These are phyloP conservation scores for Xylariales sp. DNA, from an alignment of 2,329 filamentous ascomycete genomes.

Conservation along the genomic window DNA sequence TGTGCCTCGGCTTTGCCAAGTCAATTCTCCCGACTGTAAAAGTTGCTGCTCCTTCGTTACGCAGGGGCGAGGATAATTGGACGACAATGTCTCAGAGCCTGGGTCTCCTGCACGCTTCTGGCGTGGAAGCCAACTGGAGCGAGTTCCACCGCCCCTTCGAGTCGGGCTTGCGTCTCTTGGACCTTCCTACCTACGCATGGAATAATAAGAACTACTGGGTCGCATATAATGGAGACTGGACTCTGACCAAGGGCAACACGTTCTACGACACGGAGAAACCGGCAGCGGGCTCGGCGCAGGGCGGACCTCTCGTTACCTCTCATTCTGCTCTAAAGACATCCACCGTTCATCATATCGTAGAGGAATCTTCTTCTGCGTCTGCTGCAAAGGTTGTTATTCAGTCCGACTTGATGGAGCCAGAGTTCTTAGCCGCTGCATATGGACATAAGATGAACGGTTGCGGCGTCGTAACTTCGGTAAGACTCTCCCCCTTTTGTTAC, in stretches of 20 bases:
- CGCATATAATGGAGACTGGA: conserved; percentile 65
- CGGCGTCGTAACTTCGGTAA: conserved; percentile 39
- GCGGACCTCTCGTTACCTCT: too few species aligned
- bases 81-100: conserved; percentile 48
- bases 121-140: conserved; percentile 63
- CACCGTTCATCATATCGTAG: too few species aligned
- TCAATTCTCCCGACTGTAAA: conserved; percentile 38
- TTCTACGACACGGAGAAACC: conserved; percentile 32
- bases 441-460: conserved; percentile 39
- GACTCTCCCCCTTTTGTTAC: too few species aligned
- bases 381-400: conserved; percentile 28
- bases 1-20: conserved; percentile 59
- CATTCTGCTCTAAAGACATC: too few species aligned
- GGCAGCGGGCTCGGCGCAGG: too few species aligned
- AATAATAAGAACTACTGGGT: conserved; percentile 70
- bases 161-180: conserved; percentile 42
- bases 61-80: conserved; percentile 52
- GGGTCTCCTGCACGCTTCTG: conserved; percentile 50
- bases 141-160: conserved; percentile 58
- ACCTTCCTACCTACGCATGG: conserved; percentile 66
- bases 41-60: conserved; percentile 46
- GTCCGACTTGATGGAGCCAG: conserved; percentile 33
- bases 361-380: conserved; percentile 26
- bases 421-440: conserved; percentile 29
- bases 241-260: conserved; percentile 51